Percentiles rank a stretch among this genome's conserved stretches.
Evolutionary conservation across 805 yeast genomes (phyloP).

Genomic region (Saccharomycopsis javanensis): DNA sequence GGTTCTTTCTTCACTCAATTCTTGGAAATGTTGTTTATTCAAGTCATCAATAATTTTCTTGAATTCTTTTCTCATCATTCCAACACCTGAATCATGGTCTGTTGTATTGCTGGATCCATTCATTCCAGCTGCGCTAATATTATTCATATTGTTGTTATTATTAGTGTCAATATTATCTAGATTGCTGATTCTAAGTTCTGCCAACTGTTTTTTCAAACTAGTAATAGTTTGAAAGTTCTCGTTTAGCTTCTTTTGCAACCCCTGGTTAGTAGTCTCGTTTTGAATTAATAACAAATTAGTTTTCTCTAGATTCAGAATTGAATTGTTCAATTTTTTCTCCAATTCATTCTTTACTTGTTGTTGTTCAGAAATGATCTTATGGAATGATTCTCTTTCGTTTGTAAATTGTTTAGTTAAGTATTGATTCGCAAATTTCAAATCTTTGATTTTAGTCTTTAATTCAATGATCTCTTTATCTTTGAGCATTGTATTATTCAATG

Average conservation of each 20-base stretch:
- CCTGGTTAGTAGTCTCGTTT: constrained; percentile 11
- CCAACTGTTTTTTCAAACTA: constrained; percentile 32
- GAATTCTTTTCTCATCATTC: constrained; percentile 20
- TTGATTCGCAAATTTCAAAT: constrained; percentile 37
- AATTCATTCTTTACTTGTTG: constrained; percentile 29
- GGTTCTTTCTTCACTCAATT: constrained; percentile 33
- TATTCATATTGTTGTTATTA: background rate
- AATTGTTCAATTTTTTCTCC: constrained; percentile 28
- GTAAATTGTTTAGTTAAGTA: constrained; percentile 38
- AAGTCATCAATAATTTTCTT: constrained; percentile 28
- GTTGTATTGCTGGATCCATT: background rate
- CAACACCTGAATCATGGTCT: constrained; percentile 10
- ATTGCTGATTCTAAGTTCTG: constrained; percentile 29
- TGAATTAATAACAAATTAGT: constrained; percentile 15
- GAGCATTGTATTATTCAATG: background rate
- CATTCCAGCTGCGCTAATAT: background rate
- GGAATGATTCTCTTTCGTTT: constrained; percentile 32
- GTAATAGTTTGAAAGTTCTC: constrained; percentile 33
- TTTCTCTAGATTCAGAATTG: constrained; percentile 17
- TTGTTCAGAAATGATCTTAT: constrained; percentile 33
- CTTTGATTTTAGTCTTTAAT: constrained; percentile 37
- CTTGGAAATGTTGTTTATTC: constrained; percentile 38
- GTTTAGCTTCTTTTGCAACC: constrained; percentile 9
- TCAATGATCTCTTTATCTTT: constrained; percentile 19
- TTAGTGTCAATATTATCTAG: constrained; percentile 23